phyloP scores from a whole-genome alignment of 106 monocot species.

The Posidonia australis region DNA sequence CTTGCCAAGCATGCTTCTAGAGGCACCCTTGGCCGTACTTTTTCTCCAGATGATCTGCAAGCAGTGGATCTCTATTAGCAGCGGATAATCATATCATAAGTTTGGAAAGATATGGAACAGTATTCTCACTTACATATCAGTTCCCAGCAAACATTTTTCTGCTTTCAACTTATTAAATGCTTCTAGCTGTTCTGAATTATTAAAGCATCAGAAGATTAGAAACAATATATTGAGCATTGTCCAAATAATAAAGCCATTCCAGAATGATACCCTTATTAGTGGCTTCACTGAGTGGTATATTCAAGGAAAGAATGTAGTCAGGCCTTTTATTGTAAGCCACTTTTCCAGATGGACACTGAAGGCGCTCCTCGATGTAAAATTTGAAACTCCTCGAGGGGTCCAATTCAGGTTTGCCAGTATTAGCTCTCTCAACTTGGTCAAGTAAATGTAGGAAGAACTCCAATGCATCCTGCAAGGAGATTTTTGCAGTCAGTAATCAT shows the following conservation, averaged over 20 bases:
- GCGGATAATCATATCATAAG: not conserved
- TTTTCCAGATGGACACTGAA: conserved; percentile 89
- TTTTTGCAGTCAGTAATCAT: not conserved
- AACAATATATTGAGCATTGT: not conserved
- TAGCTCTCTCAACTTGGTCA: conserved; percentile 74
- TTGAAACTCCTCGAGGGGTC: conserved; percentile 80
- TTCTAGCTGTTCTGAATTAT: conserved; percentile 68
- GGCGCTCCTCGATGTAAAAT: conserved; percentile 77
- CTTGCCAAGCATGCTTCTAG: conserved; percentile 76
- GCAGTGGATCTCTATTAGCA: not conserved
- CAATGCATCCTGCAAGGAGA: conserved; percentile 65
- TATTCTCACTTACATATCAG: conserved; percentile 45
- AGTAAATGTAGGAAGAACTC: conserved; percentile 87
- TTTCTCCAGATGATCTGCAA: conserved; percentile 48
- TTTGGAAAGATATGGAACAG: not conserved
- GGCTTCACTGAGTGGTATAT: conserved; percentile 71
- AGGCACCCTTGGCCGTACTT: conserved; percentile 91
- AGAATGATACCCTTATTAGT: conserved; percentile 54
- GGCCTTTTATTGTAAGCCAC: conserved; percentile 85
- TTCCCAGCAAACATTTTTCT: conserved; percentile 32
- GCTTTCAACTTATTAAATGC: conserved; percentile 53
- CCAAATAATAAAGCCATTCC: not conserved
- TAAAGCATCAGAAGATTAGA: not conserved
- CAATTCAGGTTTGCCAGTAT: conserved; percentile 48
- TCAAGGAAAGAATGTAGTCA: conserved; percentile 87